Evolutionary conservation across 2,329 filamentous ascomycete species (phyloP), one percentile per base, ranked within the genome.

Genomic region (Clathrospora elynae): DNA sequence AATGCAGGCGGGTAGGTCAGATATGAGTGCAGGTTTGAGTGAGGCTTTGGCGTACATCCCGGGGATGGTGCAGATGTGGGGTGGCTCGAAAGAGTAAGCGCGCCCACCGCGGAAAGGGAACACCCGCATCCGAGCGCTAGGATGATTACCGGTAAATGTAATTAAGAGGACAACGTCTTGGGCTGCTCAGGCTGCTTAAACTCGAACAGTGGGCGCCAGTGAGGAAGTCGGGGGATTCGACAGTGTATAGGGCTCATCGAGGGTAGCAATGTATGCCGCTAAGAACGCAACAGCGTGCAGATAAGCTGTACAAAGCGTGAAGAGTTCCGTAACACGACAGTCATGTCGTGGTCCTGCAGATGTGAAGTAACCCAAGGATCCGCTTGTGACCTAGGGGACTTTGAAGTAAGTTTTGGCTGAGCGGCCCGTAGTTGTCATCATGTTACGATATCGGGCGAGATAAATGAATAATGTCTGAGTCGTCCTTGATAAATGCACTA

Each of bases 221-320:
- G n/a, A n/a, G n/a, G n/a, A n/a, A n/a, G n/a, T n/a, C n/a, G n/a
- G n/a, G n/a, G n/a, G n/a, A n/a, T n/a, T n/a, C n/a, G n/a, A n/a
- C n/a, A n/a, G n/a, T n/a, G n/a, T n/a, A n/a, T n/a, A n/a, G n/a
- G n/a, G n/a, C n/a, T n/a, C n/a, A n/a, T n/a, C n/a, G n/a, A n/a
- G n/a, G n/a, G n/a, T n/a, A n/a, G n/a, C n/a, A n/a, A n/a, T n/a
- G n/a, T n/a, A 22, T 26, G 9, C 13, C 20, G 17, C 22, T 33
- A 41, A 16, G 39, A 40, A 32, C 19, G 36, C 32, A 22, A 29
- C 31, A 17, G 30, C 38, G 18, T 34, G 38, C 52, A 43, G 35
- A 51, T 18, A 44, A 51, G 32, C 38, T 33, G 49, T 51, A 51
- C 43, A 35, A 44, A 45, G 42, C 49, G 49, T 48, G 46, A 55